phyloP scores from a whole-genome alignment of 441 rosid species.

The Gossypium davidsonii region DNA sequence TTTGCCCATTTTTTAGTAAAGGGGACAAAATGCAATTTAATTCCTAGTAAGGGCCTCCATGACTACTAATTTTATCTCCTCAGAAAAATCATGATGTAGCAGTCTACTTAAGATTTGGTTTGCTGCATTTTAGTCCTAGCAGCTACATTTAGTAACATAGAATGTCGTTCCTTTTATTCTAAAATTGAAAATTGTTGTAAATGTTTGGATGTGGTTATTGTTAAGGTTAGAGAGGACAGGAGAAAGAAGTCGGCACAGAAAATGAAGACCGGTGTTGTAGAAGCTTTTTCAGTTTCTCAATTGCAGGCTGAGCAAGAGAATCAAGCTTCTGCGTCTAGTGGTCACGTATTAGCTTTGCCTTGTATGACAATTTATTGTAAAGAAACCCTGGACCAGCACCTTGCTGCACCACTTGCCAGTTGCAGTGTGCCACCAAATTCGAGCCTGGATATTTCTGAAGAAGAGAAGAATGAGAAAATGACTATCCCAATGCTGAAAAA shows the following conservation, averaged over 20 bases:
- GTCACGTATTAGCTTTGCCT: constrained; percentile 15
- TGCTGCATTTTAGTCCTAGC: background rate
- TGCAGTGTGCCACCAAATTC: constrained; percentile 8
- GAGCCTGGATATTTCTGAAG: constrained; percentile 9
- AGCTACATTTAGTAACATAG: background rate
- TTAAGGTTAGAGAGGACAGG: constrained; percentile 22
- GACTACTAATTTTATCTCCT: background rate
- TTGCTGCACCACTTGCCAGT: constrained; percentile 9
- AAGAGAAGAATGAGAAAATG: constrained; percentile 21
- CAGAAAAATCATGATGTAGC: background rate
- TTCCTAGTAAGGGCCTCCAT: too few species aligned
- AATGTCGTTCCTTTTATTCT: background rate
- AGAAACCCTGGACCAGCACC: constrained; percentile 9
- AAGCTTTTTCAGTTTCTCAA: constrained; percentile 17
- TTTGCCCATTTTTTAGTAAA: too few species aligned
- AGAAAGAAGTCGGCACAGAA: constrained; percentile 18
- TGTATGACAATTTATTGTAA: constrained; percentile 5
- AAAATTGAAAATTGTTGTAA: background rate
- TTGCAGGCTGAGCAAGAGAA: constrained; percentile 14
- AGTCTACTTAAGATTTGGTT: background rate
- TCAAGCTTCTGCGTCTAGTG: constrained; percentile 1
- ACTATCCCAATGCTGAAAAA: constrained; percentile 20
- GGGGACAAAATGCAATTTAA: too few species aligned
- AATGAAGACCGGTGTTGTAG: constrained; percentile 10
- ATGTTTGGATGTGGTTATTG: constrained; percentile 7